Conservation (phyloP, 2,329 filamentous ascomycete species). For the Zymoseptoria pseudotritici region DNA sequence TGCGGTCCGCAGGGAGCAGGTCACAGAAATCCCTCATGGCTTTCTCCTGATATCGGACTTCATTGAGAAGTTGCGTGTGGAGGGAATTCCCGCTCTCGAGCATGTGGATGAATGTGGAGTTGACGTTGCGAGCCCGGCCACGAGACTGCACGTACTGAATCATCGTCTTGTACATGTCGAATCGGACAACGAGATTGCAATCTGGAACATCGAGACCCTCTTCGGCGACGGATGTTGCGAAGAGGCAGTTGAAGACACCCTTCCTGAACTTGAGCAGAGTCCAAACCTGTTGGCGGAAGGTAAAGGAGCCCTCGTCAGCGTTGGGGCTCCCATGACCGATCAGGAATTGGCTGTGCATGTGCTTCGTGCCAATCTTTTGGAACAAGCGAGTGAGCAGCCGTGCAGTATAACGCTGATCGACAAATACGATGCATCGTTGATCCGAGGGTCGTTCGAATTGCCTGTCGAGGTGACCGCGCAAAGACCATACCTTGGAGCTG, state of each 20-base stretch:
- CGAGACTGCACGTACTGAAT: slow-evolving; percentile 94
- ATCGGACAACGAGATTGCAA: slow-evolving; percentile 63
- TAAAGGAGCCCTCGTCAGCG: slow-evolving; percentile 50
- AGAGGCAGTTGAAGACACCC: slow-evolving; percentile 53
- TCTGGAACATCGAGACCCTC: slow-evolving; percentile 60
- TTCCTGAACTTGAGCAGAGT: slow-evolving; percentile 59
- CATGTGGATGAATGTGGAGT: slow-evolving; percentile 82
- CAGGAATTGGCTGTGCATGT: slow-evolving; percentile 56
- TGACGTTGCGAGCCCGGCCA: slow-evolving; percentile 69
- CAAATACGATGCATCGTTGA: slow-evolving; percentile 78
- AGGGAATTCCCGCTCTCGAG: slow-evolving; percentile 60
- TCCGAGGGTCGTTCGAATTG: slow-evolving; percentile 55
- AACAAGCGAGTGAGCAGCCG: slow-evolving; percentile 65
- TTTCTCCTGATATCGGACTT: slow-evolving; percentile 52
- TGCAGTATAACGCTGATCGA: slow-evolving; percentile 70
- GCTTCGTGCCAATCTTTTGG: slow-evolving; percentile 46
- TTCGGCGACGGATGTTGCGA: slow-evolving; percentile 58
- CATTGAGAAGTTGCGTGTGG: slow-evolving; percentile 51
- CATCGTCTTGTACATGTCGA: slow-evolving; percentile 80
- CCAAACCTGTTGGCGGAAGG: slow-evolving; percentile 66
- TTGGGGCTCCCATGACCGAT: slow-evolving; percentile 48
- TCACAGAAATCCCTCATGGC: slow-evolving; percentile 70
- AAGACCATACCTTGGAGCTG: slow-evolving; percentile 64
- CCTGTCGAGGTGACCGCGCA: slow-evolving; percentile 54
- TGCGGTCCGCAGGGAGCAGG: slow-evolving; percentile 64